Conservation (phyloP, 495 filamentous ascomycete species). For the Neurospora tetrasperma region DNA sequence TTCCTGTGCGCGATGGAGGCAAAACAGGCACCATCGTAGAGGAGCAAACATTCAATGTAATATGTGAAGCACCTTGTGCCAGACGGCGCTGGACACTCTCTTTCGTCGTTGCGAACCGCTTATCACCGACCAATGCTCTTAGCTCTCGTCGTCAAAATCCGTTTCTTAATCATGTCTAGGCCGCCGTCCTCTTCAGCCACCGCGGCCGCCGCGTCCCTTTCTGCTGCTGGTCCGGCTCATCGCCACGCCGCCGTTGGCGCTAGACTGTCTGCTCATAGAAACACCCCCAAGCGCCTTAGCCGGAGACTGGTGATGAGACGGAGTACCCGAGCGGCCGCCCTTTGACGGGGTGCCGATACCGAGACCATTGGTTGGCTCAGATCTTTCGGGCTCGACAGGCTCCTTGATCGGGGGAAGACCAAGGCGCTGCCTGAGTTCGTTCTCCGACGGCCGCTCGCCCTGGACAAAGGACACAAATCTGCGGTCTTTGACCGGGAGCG, state of each 20-base stretch:
- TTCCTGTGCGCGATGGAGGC: background rate
- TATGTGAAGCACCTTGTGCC: background rate
- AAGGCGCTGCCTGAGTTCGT: constrained; percentile 30
- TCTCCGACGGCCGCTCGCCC: constrained; percentile 32
- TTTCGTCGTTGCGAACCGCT: background rate
- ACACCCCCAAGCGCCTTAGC: constrained; percentile 24
- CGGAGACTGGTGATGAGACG: constrained; percentile 13
- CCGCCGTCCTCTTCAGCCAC: constrained; percentile 4
- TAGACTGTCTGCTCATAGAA: constrained; percentile 42
- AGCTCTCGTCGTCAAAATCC: background rate
- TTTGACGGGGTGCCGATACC: constrained; percentile 17
- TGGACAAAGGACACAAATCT: constrained; percentile 32
- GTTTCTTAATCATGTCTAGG: background rate
- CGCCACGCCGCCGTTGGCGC: constrained; percentile 32
- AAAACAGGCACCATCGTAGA: background rate
- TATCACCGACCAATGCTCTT: background rate
- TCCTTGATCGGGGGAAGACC: constrained; percentile 27
- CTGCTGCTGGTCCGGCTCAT: constrained; percentile 40
- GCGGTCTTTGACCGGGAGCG: constrained; percentile 24
- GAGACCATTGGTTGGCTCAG: background rate
- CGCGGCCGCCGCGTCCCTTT: constrained; percentile 22
- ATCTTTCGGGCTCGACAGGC: constrained; percentile 21
- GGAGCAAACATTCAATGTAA: background rate
- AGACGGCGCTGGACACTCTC: background rate
- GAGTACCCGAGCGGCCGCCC: constrained; percentile 18